Evolutionary conservation across 2,329 filamentous ascomycete genomes (phyloP).

Genomic region (Ophiostoma sp.): DNA sequence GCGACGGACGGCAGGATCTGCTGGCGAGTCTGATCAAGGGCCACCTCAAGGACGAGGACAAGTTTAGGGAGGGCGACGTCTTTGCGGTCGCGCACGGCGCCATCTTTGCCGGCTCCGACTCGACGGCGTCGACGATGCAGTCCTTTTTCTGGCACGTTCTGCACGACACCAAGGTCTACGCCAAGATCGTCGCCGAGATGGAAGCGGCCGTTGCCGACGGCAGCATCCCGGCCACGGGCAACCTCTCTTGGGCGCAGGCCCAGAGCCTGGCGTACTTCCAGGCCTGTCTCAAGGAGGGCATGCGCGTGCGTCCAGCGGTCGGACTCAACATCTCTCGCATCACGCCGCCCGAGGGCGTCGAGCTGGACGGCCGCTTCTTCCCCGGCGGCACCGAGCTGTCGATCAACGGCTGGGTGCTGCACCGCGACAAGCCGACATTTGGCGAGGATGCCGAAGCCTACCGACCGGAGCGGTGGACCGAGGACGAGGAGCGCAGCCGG

Average conservation of each 20-base stretch:
- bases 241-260: constrained; percentile 45
- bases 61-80: constrained; percentile 48
- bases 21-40: constrained; percentile 49
- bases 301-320: constrained; percentile 53
- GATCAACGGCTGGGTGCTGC: constrained; percentile 51
- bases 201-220: constrained; percentile 37
- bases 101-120: constrained; percentile 57
- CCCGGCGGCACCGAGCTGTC: constrained; percentile 50
- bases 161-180: constrained; percentile 41
- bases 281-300: constrained; percentile 52
- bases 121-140: constrained; percentile 55
- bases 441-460: constrained; percentile 49
- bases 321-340: constrained; percentile 50
- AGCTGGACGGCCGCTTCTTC: constrained; percentile 47
- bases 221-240: constrained; percentile 37
- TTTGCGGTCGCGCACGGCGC: constrained; percentile 54
- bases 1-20: constrained; percentile 46
- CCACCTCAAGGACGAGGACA: constrained; percentile 46
- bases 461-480: constrained; percentile 52
- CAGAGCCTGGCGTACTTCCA: constrained; percentile 51
- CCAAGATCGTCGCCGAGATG: constrained; percentile 41
- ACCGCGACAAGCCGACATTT: constrained; percentile 45
- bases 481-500: constrained; percentile 40
- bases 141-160: constrained; percentile 51
- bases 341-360: constrained; percentile 48